Conservation (phyloP, 805 yeast genomes). For the Aciculoconidium aculeatum region DNA sequence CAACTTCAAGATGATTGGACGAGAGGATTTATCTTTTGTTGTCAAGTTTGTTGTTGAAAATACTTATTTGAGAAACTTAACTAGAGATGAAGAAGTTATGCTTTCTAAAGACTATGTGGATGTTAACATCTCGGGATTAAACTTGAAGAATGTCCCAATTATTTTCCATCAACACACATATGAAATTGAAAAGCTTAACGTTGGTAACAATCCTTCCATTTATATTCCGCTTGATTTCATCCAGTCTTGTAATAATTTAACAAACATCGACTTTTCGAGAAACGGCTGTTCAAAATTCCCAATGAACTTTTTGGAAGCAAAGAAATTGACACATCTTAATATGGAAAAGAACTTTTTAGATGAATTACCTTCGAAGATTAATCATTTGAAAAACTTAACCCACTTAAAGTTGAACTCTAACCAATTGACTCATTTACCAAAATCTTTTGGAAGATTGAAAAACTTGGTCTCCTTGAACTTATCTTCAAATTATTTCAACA, state of each 20-base stretch:
- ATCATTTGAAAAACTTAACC: slow-evolving; percentile 48
- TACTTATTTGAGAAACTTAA: slow-evolving; percentile 52
- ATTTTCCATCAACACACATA: slow-evolving; percentile 73
- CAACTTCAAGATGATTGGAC: slow-evolving; percentile 67
- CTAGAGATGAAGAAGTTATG: slow-evolving; percentile 65
- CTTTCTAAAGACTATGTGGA: slow-evolving; percentile 61
- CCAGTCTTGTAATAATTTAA: slow-evolving; percentile 71
- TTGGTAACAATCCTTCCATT: slow-evolving; percentile 82
- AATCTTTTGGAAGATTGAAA: slow-evolving; percentile 48
- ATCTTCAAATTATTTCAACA: slow-evolving; percentile 66
- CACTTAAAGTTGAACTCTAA: slow-evolving; percentile 70
- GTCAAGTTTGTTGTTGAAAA: slow-evolving; percentile 74
- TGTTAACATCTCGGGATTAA: slow-evolving; percentile 67
- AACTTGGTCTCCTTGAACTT: slow-evolving; percentile 60
- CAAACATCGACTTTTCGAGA: slow-evolving; percentile 59
- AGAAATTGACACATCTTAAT: slow-evolving; percentile 59
- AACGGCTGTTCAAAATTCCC: slow-evolving; percentile 77
- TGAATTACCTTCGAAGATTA: slow-evolving; percentile 51
- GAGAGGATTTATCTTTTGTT: slow-evolving; percentile 76
- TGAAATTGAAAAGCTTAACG: slow-evolving; percentile 76
- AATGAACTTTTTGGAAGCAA: slow-evolving; percentile 61
- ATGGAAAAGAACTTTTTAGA: slow-evolving; percentile 74
- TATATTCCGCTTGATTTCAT: slow-evolving; percentile 80
- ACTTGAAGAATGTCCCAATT: slow-evolving; percentile 80
- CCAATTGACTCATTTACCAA: slow-evolving; percentile 58